Evolutionary conservation across 176 grass and related monocot genomes (phyloP).

Genomic region (Oryza rufipogon): DNA sequence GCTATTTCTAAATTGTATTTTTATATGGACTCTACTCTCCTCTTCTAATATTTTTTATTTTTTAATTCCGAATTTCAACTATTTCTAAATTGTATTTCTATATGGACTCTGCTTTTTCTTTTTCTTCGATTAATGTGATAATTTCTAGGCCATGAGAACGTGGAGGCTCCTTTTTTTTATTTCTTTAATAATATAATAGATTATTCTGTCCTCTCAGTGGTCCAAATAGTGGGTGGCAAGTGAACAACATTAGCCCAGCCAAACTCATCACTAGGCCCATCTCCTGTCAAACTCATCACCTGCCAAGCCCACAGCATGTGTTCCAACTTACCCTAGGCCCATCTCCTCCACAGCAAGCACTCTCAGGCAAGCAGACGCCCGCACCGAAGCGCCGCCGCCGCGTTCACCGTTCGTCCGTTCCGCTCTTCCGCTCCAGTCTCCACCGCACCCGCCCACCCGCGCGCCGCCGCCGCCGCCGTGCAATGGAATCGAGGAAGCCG

Average conservation of each 20-base stretch:
- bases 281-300: neutral
- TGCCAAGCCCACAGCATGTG: neutral
- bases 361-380: neutral
- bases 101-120: no score
- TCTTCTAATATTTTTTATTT: no score
- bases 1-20: no score
- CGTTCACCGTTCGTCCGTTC: neutral
- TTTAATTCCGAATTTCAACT: no score
- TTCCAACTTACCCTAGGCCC: slow-evolving; percentile 11
- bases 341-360: neutral
- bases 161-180: no score
- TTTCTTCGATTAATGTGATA: no score
- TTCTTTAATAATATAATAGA: no score
- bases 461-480: neutral
- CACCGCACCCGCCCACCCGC: slow-evolving; percentile 20
- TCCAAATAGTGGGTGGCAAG: no score
- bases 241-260: neutral
- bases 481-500: slow-evolving; percentile 47
- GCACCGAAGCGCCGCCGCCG: neutral
- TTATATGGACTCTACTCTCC: no score
- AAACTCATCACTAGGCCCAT: neutral
- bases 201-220: no score
- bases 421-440: neutral
- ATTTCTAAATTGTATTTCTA: no score
- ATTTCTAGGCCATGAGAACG: no score